A percentile compares a stretch with the other conserved stretches of the same genome.
Evolutionary conservation across 108 stramenopile genomes (phyloP).

Genomic region (Thalassiosira profunda): DNA sequence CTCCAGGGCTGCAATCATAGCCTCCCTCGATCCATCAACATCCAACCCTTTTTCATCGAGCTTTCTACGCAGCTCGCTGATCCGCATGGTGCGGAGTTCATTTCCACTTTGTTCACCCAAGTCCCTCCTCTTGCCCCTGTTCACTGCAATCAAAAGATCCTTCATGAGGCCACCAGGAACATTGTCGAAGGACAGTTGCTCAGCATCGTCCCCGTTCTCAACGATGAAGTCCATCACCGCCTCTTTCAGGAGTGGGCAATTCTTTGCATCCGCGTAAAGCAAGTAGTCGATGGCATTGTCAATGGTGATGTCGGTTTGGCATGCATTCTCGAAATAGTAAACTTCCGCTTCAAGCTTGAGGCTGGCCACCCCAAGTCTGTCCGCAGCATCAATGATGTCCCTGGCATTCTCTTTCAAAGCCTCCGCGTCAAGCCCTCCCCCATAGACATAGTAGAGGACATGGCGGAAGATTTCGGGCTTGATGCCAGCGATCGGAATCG

Average conservation of each 20-base stretch:
- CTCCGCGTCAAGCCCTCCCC: not conserved
- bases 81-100: not conserved
- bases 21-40: not conserved
- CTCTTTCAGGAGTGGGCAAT: constrained; percentile 15
- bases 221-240: constrained; percentile 23
- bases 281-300: constrained; percentile 1
- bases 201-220: not conserved
- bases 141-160: constrained; percentile 3
- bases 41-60: too few species aligned
- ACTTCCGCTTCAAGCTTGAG: constrained; percentile 5
- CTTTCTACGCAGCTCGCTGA: too few species aligned
- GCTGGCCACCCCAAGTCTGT: not conserved
- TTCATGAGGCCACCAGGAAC: not conserved
- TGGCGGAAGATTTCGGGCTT: not conserved
- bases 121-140: not conserved
- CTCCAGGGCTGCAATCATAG: not conserved
- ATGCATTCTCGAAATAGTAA: not conserved
- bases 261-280: constrained; percentile 9
- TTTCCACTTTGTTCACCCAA: too few species aligned
- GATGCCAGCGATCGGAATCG: not conserved
- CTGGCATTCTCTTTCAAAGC: not conserved
- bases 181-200: constrained; percentile 1
- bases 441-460: not conserved
- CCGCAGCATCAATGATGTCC: not conserved
- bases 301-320: not conserved